Conservation (phyloP, 2,329 filamentous ascomycete species). For the Colletotrichum truncatum region DNA sequence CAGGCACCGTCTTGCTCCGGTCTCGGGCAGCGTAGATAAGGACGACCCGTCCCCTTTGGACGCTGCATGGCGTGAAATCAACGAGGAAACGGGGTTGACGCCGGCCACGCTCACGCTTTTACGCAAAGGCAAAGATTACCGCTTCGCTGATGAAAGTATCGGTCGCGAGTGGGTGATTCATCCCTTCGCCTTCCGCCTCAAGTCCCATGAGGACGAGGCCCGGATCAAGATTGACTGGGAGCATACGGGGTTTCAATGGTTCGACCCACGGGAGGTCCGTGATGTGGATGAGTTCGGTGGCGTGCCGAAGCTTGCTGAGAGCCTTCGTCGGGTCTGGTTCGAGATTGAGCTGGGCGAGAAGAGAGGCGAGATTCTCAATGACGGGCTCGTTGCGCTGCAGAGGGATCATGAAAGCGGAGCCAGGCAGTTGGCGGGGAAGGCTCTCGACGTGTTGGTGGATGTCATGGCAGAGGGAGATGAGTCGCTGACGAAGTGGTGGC, state of each 20-base stretch:
- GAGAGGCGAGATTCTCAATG: conserved; percentile 55
- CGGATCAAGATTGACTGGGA: conserved; percentile 69
- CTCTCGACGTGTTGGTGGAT: conserved; percentile 58
- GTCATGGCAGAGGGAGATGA: conserved; percentile 44
- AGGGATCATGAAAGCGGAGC: conserved; percentile 68
- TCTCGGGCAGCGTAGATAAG: conserved; percentile 68
- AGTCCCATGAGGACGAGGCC: conserved; percentile 47
- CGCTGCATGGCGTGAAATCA: conserved; percentile 70
- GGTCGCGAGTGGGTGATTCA: conserved; percentile 69
- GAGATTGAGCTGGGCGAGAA: conserved; percentile 57
- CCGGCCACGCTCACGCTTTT: conserved; percentile 56
- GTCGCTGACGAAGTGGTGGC: conserved; percentile 60
- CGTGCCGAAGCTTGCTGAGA: conserved; percentile 67
- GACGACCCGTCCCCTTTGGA: conserved; percentile 60
- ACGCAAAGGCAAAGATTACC: conserved; percentile 66
- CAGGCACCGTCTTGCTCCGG: conserved; percentile 66
- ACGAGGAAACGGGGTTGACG: conserved; percentile 68
- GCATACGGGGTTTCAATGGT: conserved; percentile 67
- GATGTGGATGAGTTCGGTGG: conserved; percentile 56
- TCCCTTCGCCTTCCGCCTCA: conserved; percentile 68
- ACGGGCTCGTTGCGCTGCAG: conserved; percentile 58
- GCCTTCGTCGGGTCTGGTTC: conserved; percentile 67
- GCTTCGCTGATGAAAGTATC: conserved; percentile 61
- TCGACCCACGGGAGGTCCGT: conserved; percentile 58
- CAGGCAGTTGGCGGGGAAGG: conserved; percentile 63